Conservation (phyloP, 345 rosid species). For the Combretum micranthum region DNA sequence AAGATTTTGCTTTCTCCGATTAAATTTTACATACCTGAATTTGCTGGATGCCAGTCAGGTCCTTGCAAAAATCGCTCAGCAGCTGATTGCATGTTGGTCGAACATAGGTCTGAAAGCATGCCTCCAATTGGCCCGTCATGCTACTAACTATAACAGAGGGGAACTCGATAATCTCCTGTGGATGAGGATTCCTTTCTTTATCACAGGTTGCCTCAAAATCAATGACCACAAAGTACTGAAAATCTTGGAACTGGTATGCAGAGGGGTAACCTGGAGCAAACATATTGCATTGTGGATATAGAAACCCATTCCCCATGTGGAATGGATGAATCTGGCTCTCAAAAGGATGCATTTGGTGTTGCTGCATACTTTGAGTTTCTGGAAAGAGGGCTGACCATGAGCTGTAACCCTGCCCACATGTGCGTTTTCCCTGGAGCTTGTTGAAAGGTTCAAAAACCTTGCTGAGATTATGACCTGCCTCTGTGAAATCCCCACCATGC, state of each 20-base stretch:
- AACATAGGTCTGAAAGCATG: slow-evolving; percentile 42
- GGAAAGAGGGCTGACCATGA: slow-evolving; percentile 36
- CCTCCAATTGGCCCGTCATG: slow-evolving; percentile 35
- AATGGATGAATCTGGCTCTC: slow-evolving; percentile 36
- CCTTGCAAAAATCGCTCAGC: slow-evolving; percentile 40
- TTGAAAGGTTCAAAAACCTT: slow-evolving; percentile 29
- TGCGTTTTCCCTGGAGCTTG: slow-evolving; percentile 31
- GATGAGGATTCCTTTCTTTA: slow-evolving; percentile 41
- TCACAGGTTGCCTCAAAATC: slow-evolving; percentile 49
- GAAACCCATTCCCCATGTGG: slow-evolving; percentile 36
- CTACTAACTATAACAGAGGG: slow-evolving; percentile 44
- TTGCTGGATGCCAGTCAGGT: slow-evolving; percentile 46
- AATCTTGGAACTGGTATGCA: slow-evolving; percentile 43
- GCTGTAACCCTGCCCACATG: slow-evolving; percentile 29
- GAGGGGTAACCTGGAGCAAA: slow-evolving; percentile 27
- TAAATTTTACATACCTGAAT: slow-evolving; percentile 24
- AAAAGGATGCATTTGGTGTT: slow-evolving; percentile 28
- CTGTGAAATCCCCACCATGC: slow-evolving; percentile 24
- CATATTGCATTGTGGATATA: slow-evolving; percentile 25
- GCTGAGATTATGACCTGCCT: slow-evolving; percentile 22
- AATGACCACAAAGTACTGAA: slow-evolving; percentile 42
- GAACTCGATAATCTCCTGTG: slow-evolving; percentile 46
- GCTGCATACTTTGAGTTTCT: slow-evolving; percentile 34
- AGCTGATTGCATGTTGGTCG: slow-evolving; percentile 39
- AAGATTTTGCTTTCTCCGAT: background rate